phyloP scores from a whole-genome alignment of 2,329 filamentous ascomycete species.

The Colletotrichum echinochloae region DNA sequence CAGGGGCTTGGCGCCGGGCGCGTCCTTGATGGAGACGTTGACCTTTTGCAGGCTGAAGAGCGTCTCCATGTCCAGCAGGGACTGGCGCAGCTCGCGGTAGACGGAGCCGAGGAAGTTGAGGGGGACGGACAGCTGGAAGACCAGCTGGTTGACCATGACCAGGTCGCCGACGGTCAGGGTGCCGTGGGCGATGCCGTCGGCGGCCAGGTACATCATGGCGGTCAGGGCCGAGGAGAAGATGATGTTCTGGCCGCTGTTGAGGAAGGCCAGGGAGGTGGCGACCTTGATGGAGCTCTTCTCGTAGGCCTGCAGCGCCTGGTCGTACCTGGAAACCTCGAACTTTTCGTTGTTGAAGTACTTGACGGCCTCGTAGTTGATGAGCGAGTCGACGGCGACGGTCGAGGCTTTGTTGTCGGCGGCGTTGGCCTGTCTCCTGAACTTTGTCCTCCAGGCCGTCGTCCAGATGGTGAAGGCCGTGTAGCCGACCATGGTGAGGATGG shows the following conservation, averaged over 20 bases:
- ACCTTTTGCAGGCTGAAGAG: conserved; percentile 98
- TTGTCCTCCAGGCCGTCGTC: conserved; percentile 97
- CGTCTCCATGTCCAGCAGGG: conserved; percentile 97
- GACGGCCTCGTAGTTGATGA: conserved; percentile 99
- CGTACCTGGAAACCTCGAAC: conserved; percentile 91
- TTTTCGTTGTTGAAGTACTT: conserved; percentile 99
- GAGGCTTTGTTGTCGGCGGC: conserved; percentile 96
- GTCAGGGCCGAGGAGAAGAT: conserved; percentile 96
- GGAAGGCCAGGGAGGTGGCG: conserved; percentile 88
- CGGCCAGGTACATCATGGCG: conserved; percentile 97
- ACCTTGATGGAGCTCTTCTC: conserved; percentile 97
- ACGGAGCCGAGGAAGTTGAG: conserved; percentile 98
- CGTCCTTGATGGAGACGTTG: conserved; percentile 87
- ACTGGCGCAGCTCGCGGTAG: conserved; percentile 94
- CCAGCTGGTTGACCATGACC: conserved; percentile 98
- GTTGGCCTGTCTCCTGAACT: conserved; percentile 94
- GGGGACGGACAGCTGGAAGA: conserved; percentile 96
- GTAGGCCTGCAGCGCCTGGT: conserved; percentile 86
- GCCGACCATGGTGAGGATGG: conserved; percentile 87
- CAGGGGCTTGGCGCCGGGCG: conserved; percentile 78
- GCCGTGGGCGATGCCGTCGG: conserved; percentile 86
- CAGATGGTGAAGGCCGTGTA: conserved; percentile 98
- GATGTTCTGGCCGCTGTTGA: conserved; percentile 96
- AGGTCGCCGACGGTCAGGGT: conserved; percentile 91
- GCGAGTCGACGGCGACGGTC: conserved; percentile 93